Percentiles rank a stretch among this genome's conserved stretches.
phyloP scores from a whole-genome alignment of 805 yeast genomes.

The Suhomyces prunicola region DNA sequence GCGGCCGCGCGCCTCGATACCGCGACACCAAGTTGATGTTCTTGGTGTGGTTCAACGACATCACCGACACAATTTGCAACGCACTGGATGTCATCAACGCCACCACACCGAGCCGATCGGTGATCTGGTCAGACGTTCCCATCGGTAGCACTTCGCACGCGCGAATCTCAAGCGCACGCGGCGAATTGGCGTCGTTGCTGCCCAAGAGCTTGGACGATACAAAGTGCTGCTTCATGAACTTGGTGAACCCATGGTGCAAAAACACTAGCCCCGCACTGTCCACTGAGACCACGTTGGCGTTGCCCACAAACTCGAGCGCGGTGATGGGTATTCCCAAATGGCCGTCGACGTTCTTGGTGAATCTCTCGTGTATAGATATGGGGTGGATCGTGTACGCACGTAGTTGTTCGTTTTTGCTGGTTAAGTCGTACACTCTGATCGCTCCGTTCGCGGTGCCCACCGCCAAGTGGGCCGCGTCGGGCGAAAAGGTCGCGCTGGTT shows the following conservation, averaged over 20 bases:
- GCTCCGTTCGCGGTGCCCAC: conserved; percentile 68
- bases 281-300: conserved; percentile 27
- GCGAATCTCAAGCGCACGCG: conserved; percentile 14
- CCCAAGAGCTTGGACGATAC: conserved; percentile 55
- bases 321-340: conserved; percentile 27
- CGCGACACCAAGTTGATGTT: conserved; percentile 42
- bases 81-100: conserved; percentile 56
- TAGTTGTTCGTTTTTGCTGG: not conserved
- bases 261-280: conserved; percentile 46
- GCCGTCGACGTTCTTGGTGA: conserved; percentile 24
- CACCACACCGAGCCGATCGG: conserved; percentile 57
- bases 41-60: conserved; percentile 39
- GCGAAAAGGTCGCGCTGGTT: conserved; percentile 54
- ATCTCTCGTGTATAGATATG: conserved; percentile 22
- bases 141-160: conserved; percentile 53
- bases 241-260: conserved; percentile 60
- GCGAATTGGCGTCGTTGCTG: conserved; percentile 22
- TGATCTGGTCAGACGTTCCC: conserved; percentile 51
- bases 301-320: conserved; percentile 26
- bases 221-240: conserved; percentile 50
- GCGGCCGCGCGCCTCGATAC: conserved; percentile 50
- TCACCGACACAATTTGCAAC: conserved; percentile 52
- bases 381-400: conserved; percentile 20
- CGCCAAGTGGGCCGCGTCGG: conserved; percentile 67
- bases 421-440: conserved; percentile 62